Percentiles rank a stretch among this genome's conserved stretches.
Evolutionary conservation across 2,329 filamentous ascomycete genomes (phyloP).

Genomic region (Didymella sp.): DNA sequence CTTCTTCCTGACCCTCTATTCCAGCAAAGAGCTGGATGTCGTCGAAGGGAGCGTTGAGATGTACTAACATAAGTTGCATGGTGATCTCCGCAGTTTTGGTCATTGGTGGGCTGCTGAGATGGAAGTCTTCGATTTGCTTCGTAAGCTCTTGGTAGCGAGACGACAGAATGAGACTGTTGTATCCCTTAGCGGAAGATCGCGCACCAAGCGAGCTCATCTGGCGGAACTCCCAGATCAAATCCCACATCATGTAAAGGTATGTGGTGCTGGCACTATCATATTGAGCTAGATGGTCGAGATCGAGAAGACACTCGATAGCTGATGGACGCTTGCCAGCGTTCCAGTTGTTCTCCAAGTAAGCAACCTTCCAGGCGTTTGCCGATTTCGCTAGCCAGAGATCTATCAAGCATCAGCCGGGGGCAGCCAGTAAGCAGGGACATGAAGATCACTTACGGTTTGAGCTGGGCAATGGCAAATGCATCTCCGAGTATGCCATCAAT

Average conservation of each 20-base stretch:
- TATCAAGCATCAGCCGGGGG: neutral
- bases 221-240: slow-evolving; percentile 70
- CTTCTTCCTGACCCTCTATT: slow-evolving; percentile 71
- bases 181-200: slow-evolving; percentile 47
- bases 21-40: slow-evolving; percentile 73
- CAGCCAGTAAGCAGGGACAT: neutral
- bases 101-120: slow-evolving; percentile 53
- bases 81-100: slow-evolving; percentile 42
- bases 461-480: slow-evolving; percentile 70
- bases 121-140: slow-evolving; percentile 62
- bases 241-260: slow-evolving; percentile 71
- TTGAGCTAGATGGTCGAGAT: slow-evolving; percentile 31
- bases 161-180: slow-evolving; percentile 49
- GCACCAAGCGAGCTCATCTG: slow-evolving; percentile 63
- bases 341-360: slow-evolving; percentile 57
- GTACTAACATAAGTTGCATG: slow-evolving; percentile 65
- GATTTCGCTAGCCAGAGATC: slow-evolving; percentile 69
- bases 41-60: slow-evolving; percentile 69
- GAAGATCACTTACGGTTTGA: slow-evolving; percentile 52
- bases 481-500: slow-evolving; percentile 71
- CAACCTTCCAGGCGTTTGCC: slow-evolving; percentile 69
- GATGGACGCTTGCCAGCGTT: slow-evolving; percentile 32
- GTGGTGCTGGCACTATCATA: slow-evolving; percentile 57
- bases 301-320: slow-evolving; percentile 38
- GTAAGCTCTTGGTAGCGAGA: slow-evolving; percentile 63